Evolutionary conservation across 768 basidiomycete species (phyloP), one percentile per base, ranked within the genome.

Genomic region (Sporobolomyces phaffii): DNA sequence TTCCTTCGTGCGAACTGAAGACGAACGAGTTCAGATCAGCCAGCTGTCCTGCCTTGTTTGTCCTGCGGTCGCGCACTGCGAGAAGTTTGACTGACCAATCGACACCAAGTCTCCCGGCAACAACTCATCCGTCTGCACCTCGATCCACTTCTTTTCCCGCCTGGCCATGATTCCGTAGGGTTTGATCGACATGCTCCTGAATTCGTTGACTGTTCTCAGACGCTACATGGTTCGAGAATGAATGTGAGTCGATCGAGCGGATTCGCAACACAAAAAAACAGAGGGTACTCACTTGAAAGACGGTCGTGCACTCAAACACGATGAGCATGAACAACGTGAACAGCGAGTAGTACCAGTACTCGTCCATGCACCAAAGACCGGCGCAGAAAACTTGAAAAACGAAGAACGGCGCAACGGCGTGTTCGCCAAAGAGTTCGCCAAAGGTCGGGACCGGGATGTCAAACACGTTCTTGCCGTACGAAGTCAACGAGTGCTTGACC

Each of bases 341-440:
- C 44, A 99, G 78, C 62, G 89, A 79, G 81, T 97, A 99, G 77
- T 96, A 97, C 93, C 92, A 97, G 77, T 98, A 99, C 77, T 98
- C 96, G 74, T 99, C 96, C 73, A 99, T 78, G 76, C 89, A 91
- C 96, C 96, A 99, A 14, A 99, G 81, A 0, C 90, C 91, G 2
- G 97, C 96, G 70, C 96, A 98, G 79, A 99, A 98, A 22, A 98
- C 80, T 79, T 99, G 96, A 79, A 99, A 99, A 31, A 99, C 96
- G 78, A 99, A 99, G 83, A 99, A 99, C 0, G 96, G 96, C 0
- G 96, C 96, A 7, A 92, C 93, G 1, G 94, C 92, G 75, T 99
- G 96, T 80, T 99, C 96, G 28, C 81, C 82, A 72, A 99, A 97
- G 40, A 99, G 84, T 71, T 91, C 89, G 14, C 83, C 82, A 76